Evolutionary conservation across 1,284 basidiomycete species (phyloP), one percentile per base, ranked within the genome.

Genomic region (Naganishia sp.): DNA sequence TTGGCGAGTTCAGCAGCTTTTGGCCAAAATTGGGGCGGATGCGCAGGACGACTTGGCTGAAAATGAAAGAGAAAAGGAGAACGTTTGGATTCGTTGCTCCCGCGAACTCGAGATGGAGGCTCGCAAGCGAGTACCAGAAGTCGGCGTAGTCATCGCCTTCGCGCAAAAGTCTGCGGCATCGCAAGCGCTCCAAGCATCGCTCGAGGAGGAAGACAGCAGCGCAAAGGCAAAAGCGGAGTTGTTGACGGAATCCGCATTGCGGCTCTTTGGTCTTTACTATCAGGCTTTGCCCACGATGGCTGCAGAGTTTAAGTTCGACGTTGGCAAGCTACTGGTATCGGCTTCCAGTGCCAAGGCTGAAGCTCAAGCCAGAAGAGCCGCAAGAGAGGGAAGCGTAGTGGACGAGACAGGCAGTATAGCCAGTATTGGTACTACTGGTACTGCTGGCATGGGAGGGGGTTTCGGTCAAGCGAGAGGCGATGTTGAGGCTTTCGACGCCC

Each of bases 261-360:
- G 93, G 23, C 78, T 96, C 56, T 80, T 96, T 63, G 89, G 88
- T 83, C 82, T 95, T 42, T 96, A 95, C 77, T 89, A 94, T 72
- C 82, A 82, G 28, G 87, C 86, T 54, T 79, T 96, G 15, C 90
- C 91, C 0, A 83, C 84, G 6, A 79, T 90, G 4, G 86, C 90
- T 0, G 85, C 86, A 0, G 93, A 94, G 75, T 86, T 86, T 7
- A 84, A 87, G 54, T 94, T 94, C 74, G 94, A 97, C 75, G 85
- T 89, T 21, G 91, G 91, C 15, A 92, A 92, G 74, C 77, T 94
- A 36, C 79, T 94, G 23, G 82, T 83, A 57, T 86, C 82, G 60
- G 82, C 84, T 54, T 79, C 82, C 36, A 79, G 73, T 23, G 75
- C 75, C 18, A 76, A 75, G 33, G 75, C 74, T 25, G 66, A 68